Base-by-base conservation (phyloP, 2,329 filamentous ascomycete species). In the Lachnellula hyalina region DNA sequence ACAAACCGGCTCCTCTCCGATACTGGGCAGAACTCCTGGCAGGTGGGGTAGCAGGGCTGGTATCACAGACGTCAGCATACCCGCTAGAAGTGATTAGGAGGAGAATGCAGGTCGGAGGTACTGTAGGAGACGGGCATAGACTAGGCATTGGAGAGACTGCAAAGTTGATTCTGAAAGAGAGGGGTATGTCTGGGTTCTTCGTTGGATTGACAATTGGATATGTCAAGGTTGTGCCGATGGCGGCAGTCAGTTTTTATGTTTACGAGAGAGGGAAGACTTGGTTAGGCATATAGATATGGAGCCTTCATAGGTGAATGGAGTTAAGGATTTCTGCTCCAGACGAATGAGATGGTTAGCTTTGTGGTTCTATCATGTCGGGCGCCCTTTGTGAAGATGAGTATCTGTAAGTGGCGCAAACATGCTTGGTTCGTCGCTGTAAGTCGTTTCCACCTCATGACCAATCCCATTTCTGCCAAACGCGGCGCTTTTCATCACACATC, bases 101-200 rank as follows among this genome's bases (percentile, higher is more conserved):
- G 60, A 81, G 94, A 47, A 97, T 99, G 93, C 94, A 99, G 70
- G 94, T 99, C 14, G 89, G 90, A 47, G 94, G 93, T 11, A 92
- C 93, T 0, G 90, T 97, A 0, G 94, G 94, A 1, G 92, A 97
- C 69, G 92, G 93, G 0, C 89, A 84, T 64, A 77, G 89, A 46
- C 73, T 96, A 46, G 78, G 84, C 49, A 89, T 99, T 60, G 74
- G 76, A 15, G 93, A 97, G 73, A 96, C 93, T 1, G 85, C 85
- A 3, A 75, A 73, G 61, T 80, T 84, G 68, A 94, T 99, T 60
- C 84, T 84, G 63, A 75, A 79, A 46, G 90, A 96, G 73, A 80
- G 79, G 54, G 94, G 94, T 0, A 73, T 86, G 56, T 78, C 81
- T 49, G 94, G 94, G 0, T 97, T 96, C 75, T 99, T 90, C 71